Conservation (phyloP, 2,329 filamentous ascomycete species). For the Aulographum hederae region DNA sequence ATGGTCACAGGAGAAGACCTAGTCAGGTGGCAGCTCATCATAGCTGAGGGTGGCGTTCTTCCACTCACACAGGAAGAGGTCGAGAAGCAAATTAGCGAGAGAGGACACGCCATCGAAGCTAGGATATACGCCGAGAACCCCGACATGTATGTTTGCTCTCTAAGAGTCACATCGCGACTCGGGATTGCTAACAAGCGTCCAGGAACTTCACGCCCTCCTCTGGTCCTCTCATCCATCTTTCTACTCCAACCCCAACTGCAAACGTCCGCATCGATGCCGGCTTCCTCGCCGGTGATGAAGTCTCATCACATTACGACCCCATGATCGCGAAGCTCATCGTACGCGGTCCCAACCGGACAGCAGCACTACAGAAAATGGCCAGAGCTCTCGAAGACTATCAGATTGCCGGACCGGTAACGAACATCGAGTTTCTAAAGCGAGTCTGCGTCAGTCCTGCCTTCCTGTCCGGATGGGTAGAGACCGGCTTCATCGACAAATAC, state of each 20-base stretch:
- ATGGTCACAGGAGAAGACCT: constrained; percentile 61
- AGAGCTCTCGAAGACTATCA: constrained; percentile 75
- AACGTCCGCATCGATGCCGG: constrained; percentile 85
- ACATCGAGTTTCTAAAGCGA: constrained; percentile 89
- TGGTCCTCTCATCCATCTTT: constrained; percentile 67
- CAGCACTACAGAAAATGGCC: constrained; percentile 66
- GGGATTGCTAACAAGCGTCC: constrained; percentile 2
- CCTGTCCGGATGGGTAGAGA: constrained; percentile 75
- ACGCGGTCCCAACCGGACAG: constrained; percentile 56
- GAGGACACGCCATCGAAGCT: constrained; percentile 84
- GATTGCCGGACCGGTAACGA: constrained; percentile 81
- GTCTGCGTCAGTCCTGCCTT: constrained; percentile 71
- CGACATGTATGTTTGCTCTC: constrained; percentile 31
- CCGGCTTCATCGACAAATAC: constrained; percentile 88
- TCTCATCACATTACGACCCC: constrained; percentile 89
- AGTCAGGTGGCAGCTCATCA: constrained; percentile 87
- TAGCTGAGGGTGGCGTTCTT: constrained; percentile 54
- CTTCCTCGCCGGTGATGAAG: constrained; percentile 77
- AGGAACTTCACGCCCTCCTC: constrained; percentile 94
- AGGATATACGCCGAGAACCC: constrained; percentile 95
- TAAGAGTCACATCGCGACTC: not conserved
- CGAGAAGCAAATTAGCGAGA: constrained; percentile 48
- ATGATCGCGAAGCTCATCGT: constrained; percentile 99
- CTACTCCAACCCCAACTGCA: constrained; percentile 47
- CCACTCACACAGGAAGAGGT: constrained; percentile 49